These are phyloP conservation scores for Colletotrichum tropicicola DNA, from an alignment of 2,329 filamentous ascomycete genomes.

Conservation along the genomic window DNA sequence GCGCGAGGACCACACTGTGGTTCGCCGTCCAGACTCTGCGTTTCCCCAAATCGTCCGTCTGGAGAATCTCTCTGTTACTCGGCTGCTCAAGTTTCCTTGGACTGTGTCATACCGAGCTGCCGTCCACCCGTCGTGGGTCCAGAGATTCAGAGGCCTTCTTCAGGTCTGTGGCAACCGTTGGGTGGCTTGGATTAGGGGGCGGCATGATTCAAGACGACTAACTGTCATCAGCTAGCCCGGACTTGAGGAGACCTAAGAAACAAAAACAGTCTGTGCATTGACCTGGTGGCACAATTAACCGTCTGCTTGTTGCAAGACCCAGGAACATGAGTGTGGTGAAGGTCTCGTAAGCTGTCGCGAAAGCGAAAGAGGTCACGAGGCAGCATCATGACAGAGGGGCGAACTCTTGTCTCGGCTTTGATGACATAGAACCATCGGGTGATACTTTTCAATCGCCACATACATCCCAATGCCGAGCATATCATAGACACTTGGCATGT, in stretches of 20 bases:
- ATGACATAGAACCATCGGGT: too few species aligned
- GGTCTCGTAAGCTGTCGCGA: neutral
- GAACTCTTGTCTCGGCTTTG: too few species aligned
- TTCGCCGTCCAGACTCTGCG: neutral
- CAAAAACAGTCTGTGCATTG: constrained; percentile 11
- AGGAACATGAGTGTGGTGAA: too few species aligned
- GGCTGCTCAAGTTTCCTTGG: neutral
- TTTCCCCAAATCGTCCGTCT: constrained; percentile 20
- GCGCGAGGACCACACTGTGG: constrained; percentile 8
- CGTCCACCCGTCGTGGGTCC: constrained; percentile 8
- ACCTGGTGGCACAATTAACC: neutral
- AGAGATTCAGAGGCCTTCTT: neutral
- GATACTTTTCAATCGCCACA: too few species aligned
- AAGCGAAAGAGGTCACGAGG: too few species aligned
- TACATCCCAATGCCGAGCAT: neutral
- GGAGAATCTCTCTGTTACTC: neutral
- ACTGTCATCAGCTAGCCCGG: neutral
- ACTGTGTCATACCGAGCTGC: constrained; percentile 13
- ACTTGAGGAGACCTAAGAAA: neutral
- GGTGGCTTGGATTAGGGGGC: neutral
- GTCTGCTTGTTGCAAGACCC: too few species aligned
- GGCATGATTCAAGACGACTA: neutral
- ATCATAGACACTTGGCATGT: neutral
- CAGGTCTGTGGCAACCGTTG: constrained; percentile 3
- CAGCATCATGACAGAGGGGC: neutral